Percentiles rank a stretch among this genome's conserved stretches.
Evolutionary conservation across 225 moss, liverwort and hornwort genomes (phyloP).

Genomic region (Climacium dendroides): DNA sequence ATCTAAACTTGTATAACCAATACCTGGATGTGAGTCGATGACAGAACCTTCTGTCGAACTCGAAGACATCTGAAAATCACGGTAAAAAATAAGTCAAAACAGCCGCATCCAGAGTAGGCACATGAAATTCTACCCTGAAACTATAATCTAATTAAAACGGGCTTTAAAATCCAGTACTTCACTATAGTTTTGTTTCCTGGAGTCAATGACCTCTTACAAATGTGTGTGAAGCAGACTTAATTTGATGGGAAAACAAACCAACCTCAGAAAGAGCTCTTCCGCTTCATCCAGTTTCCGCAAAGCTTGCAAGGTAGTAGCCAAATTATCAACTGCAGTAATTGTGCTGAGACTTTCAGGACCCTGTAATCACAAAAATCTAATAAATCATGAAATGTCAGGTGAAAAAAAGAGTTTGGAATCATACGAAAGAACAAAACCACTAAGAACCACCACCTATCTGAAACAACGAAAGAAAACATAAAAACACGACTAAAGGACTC

Average conservation of each 20-base stretch:
- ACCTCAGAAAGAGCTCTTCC: constrained; percentile 86
- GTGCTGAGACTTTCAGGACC: constrained; percentile 81
- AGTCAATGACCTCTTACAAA: not conserved
- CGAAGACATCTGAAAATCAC: constrained; percentile 56
- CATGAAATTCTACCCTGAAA: not conserved
- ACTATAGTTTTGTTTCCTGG: not conserved
- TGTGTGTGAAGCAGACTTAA: not conserved
- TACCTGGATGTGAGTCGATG: constrained; percentile 78
- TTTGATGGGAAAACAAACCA: not conserved
- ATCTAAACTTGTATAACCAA: not conserved
- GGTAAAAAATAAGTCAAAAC: not conserved
- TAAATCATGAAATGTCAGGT: not conserved
- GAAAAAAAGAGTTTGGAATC: not conserved
- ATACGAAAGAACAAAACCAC: not conserved
- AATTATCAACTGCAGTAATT: constrained; percentile 78
- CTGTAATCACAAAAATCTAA: constrained; percentile 13
- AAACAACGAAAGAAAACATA: not conserved
- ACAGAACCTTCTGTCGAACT: constrained; percentile 60
- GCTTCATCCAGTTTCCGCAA: constrained; percentile 84
- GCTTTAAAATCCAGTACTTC: not conserved
- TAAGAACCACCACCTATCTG: not conserved
- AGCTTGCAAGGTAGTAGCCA: constrained; percentile 84
- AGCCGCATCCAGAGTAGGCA: not conserved
- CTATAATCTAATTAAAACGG: not conserved
- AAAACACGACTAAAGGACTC: not conserved